Percentiles rank a stretch among this genome's conserved stretches.
These are phyloP conservation scores for Ceratobasidium sp. DNA, from an alignment of 1,284 basidiomycete species.

Conservation along the genomic window DNA sequence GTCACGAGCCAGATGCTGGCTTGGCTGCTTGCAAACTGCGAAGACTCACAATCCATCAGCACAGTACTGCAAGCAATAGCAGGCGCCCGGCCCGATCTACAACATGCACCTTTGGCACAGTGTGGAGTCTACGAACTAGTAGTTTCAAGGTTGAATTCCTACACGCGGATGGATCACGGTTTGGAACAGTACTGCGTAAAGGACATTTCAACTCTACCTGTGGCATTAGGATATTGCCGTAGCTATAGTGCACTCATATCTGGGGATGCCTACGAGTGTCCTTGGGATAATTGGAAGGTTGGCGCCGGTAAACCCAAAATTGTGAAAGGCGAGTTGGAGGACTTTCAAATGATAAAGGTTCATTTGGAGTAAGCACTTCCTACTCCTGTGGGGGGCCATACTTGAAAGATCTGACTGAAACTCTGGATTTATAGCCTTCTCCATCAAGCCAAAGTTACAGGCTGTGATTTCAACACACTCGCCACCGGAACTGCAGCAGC, in stretches of 20 bases:
- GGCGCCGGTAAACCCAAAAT: neutral
- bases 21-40: slow-evolving; percentile 11
- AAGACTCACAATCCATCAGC: neutral
- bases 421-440: too few relatives aligned
- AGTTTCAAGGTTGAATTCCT: neutral
- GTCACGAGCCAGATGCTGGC: slow-evolving; percentile 18
- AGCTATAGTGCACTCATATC: neutral
- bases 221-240: neutral
- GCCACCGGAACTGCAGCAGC: neutral
- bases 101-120: neutral
- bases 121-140: neutral
- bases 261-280: neutral
- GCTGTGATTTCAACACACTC: neutral
- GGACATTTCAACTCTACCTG: too few relatives aligned
- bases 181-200: neutral
- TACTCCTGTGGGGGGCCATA: too few relatives aligned
- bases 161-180: neutral
- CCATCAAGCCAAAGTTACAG: too few relatives aligned
- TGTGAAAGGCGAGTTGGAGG: neutral
- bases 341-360: neutral
- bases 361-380: neutral
- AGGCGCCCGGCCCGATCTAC: neutral
- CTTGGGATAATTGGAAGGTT: neutral
- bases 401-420: too few relatives aligned
- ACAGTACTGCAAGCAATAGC: slow-evolving; percentile 7